A percentile compares a stretch with the other conserved stretches of the same genome.
phyloP scores from a whole-genome alignment of 352 stramenopile genomes.

The Globisporangium megalacanthum region DNA sequence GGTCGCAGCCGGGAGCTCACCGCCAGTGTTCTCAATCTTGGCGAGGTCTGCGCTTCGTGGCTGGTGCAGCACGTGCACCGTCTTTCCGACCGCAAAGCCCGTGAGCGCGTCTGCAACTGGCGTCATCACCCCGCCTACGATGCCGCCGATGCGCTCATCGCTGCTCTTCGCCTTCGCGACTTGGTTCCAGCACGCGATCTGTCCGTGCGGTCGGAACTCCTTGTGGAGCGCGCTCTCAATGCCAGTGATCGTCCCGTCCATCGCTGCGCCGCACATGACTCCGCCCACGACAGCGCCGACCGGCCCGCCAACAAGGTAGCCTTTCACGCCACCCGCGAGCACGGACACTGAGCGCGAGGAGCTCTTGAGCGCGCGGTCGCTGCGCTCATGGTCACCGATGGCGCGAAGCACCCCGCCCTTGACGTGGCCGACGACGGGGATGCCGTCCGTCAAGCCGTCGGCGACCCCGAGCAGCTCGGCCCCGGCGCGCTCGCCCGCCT shows the following conservation, averaged over 20 bases:
- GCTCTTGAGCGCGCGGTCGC: slow-evolving; percentile 8
- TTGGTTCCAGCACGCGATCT: slow-evolving; percentile 9
- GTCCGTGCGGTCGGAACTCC: slow-evolving; percentile 9
- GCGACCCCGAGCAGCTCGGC: slow-evolving; percentile 1
- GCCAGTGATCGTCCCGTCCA: slow-evolving; percentile 12
- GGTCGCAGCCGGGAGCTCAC: background rate
- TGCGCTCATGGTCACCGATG: slow-evolving; percentile 1
- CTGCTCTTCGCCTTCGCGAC: slow-evolving; percentile 1
- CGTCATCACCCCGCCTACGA: slow-evolving; percentile 5
- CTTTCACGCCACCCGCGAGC: slow-evolving; percentile 7
- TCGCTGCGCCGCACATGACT: slow-evolving; percentile 7
- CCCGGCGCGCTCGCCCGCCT: background rate
- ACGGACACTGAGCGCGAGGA: slow-evolving; percentile 5
- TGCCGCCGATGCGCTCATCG: slow-evolving; percentile 4
- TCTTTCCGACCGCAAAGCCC: slow-evolving; percentile 2
- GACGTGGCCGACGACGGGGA: slow-evolving; percentile 11
- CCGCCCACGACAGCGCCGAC: slow-evolving; percentile 7
- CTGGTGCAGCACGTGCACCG: background rate
- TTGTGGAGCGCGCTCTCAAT: slow-evolving; percentile 8
- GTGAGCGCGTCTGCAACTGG: slow-evolving; percentile 3
- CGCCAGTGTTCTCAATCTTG: background rate
- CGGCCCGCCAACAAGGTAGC: slow-evolving; percentile 5
- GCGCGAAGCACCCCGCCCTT: slow-evolving; percentile 6
- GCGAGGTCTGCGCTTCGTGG: background rate
- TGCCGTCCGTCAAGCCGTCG: slow-evolving; percentile 6